These are phyloP conservation scores for Microcyclospora pomicola DNA, from an alignment of 2,329 filamentous ascomycete species.

Conservation along the genomic window DNA sequence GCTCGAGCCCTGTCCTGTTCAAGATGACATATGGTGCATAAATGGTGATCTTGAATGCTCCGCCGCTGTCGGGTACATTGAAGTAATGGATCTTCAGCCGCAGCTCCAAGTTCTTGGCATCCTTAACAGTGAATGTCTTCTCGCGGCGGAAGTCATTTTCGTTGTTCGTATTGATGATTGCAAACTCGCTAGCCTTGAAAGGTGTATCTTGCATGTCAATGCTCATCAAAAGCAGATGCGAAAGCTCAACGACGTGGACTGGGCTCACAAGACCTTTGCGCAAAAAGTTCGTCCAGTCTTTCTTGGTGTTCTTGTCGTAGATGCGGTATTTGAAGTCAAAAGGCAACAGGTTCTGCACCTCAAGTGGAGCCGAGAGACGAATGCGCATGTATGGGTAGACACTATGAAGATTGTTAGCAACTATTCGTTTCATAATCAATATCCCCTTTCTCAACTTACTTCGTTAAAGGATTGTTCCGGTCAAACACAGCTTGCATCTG, in stretches of 20 bases:
- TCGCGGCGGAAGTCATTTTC: conserved; percentile 84
- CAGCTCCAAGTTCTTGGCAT: conserved; percentile 65
- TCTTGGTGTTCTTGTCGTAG: conserved; percentile 96
- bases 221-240: conserved; percentile 80
- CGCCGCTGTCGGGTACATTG: conserved; percentile 77
- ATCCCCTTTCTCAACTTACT: conserved; percentile 32
- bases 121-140: conserved; percentile 64
- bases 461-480: conserved; percentile 66
- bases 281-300: conserved; percentile 97
- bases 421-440: conserved; percentile 2
- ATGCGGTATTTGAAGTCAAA: conserved; percentile 99
- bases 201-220: conserved; percentile 93
- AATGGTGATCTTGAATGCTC: conserved; percentile 88
- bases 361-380: conserved; percentile 80
- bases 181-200: conserved; percentile 90
- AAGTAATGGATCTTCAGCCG: conserved; percentile 83
- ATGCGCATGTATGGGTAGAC: conserved; percentile 91
- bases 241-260: conserved; percentile 91
- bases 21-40: conserved; percentile 91
- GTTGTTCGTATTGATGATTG: conserved; percentile 84
- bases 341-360: conserved; percentile 84
- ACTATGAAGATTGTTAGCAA: conserved; percentile 31
- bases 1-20: conserved; percentile 84
- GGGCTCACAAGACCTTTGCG: conserved; percentile 93
- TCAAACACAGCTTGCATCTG: conserved; percentile 83